Evolutionary conservation across 2,329 filamentous ascomycete genomes (phyloP).

Genomic region (Trichoderma endophyticum): DNA sequence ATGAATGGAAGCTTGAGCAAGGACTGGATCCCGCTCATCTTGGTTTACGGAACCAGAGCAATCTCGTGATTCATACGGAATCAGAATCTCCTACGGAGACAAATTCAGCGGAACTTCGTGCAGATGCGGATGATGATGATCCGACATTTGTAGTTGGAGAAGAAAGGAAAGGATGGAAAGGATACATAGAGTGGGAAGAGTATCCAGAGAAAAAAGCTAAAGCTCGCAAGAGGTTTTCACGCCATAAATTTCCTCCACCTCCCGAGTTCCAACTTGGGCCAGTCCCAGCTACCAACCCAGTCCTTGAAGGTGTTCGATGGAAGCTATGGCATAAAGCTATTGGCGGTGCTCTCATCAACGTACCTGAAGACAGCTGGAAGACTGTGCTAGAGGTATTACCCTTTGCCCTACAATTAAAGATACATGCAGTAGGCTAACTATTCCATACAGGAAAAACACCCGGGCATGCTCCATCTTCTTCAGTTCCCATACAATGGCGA

Average conservation of each 20-base stretch:
- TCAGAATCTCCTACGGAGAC: neutral
- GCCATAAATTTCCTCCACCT: conserved; percentile 30
- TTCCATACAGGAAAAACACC: conserved; percentile 48
- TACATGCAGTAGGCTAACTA: neutral
- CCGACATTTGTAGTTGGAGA: neutral
- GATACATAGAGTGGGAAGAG: conserved; percentile 61
- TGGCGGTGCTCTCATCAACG: conserved; percentile 35
- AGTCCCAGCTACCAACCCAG: conserved; percentile 55
- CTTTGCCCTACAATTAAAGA: neutral
- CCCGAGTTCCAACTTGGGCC: conserved; percentile 57
- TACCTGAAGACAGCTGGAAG: conserved; percentile 58
- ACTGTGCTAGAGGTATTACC: conserved; percentile 39
- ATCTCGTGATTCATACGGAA: neutral
- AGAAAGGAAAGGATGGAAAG: neutral
- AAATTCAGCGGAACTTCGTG: neutral
- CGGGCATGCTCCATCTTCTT: conserved; percentile 59
- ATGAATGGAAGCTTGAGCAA: neutral
- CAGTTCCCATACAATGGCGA: conserved; percentile 65
- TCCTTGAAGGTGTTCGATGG: conserved; percentile 54
- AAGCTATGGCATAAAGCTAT: conserved; percentile 56
- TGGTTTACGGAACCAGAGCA: neutral
- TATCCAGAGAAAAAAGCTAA: conserved; percentile 65
- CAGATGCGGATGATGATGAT: neutral
- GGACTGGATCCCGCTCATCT: neutral
- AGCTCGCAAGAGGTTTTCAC: conserved; percentile 49